These are phyloP conservation scores for Papiliotrema terrestris DNA, from an alignment of 1,284 basidiomycete genomes.

Conservation along the genomic window DNA sequence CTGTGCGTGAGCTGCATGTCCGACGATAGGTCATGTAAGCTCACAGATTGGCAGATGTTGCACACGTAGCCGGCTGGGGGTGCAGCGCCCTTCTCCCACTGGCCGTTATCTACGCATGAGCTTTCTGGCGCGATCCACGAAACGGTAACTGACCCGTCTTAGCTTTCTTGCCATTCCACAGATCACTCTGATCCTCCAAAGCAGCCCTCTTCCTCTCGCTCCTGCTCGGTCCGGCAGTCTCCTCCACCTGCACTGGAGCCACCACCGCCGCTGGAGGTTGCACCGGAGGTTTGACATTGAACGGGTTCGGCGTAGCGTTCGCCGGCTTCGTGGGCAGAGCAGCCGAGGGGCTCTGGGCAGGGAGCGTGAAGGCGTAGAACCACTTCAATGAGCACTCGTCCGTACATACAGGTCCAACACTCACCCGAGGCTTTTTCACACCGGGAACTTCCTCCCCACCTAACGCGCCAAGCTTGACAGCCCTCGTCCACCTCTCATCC, in stretches of 20 bases:
- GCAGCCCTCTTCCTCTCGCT: constrained; percentile 60
- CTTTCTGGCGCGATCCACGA: too few relatives aligned
- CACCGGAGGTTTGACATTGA: constrained; percentile 9
- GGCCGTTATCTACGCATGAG: too few relatives aligned
- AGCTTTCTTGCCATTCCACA: constrained; percentile 47
- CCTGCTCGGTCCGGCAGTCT: neutral
- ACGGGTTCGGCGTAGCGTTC: constrained; percentile 42
- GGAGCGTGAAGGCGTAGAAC: constrained; percentile 72
- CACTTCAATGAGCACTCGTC: constrained; percentile 51
- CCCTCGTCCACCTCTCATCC: constrained; percentile 64
- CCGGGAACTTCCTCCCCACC: constrained; percentile 56
- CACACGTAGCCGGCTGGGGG: constrained; percentile 83
- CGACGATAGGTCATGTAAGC: too few relatives aligned
- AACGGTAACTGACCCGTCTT: constrained; percentile 19
- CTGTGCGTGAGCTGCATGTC: constrained; percentile 41
- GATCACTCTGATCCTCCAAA: constrained; percentile 32
- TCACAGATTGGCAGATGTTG: constrained; percentile 47
- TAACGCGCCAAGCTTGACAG: constrained; percentile 81
- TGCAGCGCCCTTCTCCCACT: constrained; percentile 13
- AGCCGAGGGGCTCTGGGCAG: constrained; percentile 45
- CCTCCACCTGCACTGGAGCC: neutral
- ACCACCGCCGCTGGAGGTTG: neutral
- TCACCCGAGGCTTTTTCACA: constrained; percentile 78
- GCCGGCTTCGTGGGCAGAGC: constrained; percentile 31
- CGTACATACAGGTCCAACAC: constrained; percentile 25